Evolutionary conservation across 495 filamentous ascomycete species (phyloP), one percentile per base, ranked within the genome.

Genomic region (Penicillium crystallinum): DNA sequence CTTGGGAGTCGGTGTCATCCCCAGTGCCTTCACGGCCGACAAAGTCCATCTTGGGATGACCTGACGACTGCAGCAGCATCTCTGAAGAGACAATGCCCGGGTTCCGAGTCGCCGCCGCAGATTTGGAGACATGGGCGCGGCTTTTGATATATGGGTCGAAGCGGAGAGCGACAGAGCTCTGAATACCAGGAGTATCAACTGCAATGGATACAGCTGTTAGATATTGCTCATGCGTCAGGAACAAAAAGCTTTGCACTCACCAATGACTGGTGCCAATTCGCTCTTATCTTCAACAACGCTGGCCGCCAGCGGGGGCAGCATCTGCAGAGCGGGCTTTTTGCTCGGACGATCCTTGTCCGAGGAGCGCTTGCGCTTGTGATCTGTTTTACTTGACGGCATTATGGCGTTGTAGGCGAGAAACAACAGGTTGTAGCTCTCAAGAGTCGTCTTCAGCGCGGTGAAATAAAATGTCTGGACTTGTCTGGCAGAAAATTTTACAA

Each of bases 1-100:
- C 67, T 37, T 84, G 70, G 9, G 80, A 76, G 49, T 91, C 83
- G 12, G 79, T 69, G 52, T 80, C 78, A 12, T 81, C 79, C 25
- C 58, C 63, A 12, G 79, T 73, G 49, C 87, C 82, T 73, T 96
- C 90, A 18, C 81, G 80, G 25, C 82, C 92, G 15, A 80, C 80
- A 64, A 92, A 96, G 68, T 97, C 89, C 52, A 98, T 68, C 50
- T 81, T 85, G 36, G 77, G 75, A 59, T 96, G 88, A 5, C 81
- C 76, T 27, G 86, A 84, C 5, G 91, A 90, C 53, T 87, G 82
- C 47, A 96, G 83, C 38, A 97, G 76, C 43, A 96, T 75, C 58
- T 91, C 86, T 59, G 74, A 58, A 60, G 62, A 66, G 54, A 65
- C 56, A 62, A 77, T 67, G 51, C 65, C 63, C 44, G 65, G 58